phyloP scores from a whole-genome alignment of 805 yeast species.

The Debaryomyces tyrocola region DNA sequence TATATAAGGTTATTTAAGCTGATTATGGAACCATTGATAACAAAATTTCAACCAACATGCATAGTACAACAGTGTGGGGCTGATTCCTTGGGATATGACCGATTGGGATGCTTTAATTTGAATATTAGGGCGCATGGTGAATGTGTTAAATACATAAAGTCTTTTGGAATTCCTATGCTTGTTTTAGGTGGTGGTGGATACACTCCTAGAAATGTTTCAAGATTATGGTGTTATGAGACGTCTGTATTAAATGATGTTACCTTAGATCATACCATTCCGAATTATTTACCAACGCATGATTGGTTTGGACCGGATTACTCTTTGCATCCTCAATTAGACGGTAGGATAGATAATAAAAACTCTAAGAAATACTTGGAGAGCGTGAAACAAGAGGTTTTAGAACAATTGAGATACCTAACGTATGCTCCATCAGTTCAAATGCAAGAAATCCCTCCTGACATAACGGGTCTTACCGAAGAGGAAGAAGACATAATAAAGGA shows the following conservation, averaged over 20 bases:
- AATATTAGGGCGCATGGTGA: constrained; percentile 94
- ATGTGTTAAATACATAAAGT: constrained; percentile 85
- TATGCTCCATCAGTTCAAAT: constrained; percentile 95
- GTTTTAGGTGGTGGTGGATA: constrained; percentile 98
- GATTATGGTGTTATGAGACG: constrained; percentile 96
- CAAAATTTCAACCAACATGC: constrained; percentile 89
- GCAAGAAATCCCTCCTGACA: constrained; percentile 82
- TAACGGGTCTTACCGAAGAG: constrained; percentile 43
- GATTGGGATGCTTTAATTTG: constrained; percentile 90
- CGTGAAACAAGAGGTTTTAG: constrained; percentile 71
- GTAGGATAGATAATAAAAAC: constrained; percentile 79
- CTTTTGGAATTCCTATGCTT: constrained; percentile 86
- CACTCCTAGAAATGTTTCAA: constrained; percentile 91
- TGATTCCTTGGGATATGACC: constrained; percentile 89
- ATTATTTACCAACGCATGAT: constrained; percentile 69
- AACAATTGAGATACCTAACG: constrained; percentile 75
- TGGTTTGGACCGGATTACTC: constrained; percentile 91
- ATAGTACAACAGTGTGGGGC: constrained; percentile 98
- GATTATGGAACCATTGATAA: constrained; percentile 85
- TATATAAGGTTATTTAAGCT: constrained; percentile 76
- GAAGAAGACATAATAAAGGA: constrained; percentile 40
- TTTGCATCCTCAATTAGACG: constrained; percentile 68
- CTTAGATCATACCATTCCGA: constrained; percentile 53
- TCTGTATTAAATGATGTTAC: constrained; percentile 67
- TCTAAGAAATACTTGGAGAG: constrained; percentile 79